phyloP scores from a whole-genome alignment of 257 asterid species.

The Solanum commersonii region DNA sequence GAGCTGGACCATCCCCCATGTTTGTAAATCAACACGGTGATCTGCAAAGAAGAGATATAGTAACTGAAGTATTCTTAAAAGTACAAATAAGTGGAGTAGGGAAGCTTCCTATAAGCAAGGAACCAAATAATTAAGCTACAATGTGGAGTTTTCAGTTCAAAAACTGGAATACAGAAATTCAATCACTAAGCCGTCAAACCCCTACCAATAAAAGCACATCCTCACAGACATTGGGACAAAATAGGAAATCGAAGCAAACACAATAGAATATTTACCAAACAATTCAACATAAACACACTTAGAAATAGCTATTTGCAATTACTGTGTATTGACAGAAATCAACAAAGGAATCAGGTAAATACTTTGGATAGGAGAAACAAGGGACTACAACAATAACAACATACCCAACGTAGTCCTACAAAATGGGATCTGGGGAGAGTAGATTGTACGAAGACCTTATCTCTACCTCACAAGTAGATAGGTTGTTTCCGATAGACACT shows the following conservation, averaged over 20 bases:
- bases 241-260: not conserved
- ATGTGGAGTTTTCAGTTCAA: not conserved
- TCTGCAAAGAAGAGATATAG: constrained; percentile 8
- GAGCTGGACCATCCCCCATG: constrained; percentile 35
- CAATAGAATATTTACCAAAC: not conserved
- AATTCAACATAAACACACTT: not conserved
- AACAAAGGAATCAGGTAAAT: not conserved
- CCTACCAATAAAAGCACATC: not conserved
- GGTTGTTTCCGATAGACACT: not conserved
- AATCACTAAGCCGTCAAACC: not conserved
- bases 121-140: not conserved
- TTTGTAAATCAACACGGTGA: constrained; percentile 8
- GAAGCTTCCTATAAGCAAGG: not conserved
- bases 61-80: not conserved
- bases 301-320: not conserved
- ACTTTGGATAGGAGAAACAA: not conserved
- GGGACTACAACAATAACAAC: not conserved
- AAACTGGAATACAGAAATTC: not conserved
- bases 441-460: not conserved
- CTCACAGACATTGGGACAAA: not conserved
- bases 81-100: not conserved
- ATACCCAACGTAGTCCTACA: not conserved
- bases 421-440: not conserved
- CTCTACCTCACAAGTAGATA: not conserved
- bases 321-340: not conserved